Evolutionary conservation across 331 rosid genomes (phyloP), one percentile per base, ranked within the genome.

Genomic region (Telfairia occidentalis): DNA sequence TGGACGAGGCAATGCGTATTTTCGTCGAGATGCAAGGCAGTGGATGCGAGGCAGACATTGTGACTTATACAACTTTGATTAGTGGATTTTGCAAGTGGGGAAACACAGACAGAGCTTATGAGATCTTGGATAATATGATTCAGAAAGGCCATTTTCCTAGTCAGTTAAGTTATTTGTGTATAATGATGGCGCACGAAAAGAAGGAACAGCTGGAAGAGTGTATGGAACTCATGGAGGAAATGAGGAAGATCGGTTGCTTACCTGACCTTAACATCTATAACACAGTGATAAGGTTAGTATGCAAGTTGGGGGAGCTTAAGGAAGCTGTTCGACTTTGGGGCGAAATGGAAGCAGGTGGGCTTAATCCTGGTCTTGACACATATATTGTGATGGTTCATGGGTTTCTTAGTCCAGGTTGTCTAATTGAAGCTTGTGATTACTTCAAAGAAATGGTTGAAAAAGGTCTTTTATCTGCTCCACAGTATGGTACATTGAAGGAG

Each of bases 61-160:
- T 92, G 60, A 87, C 96, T 21, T 90, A 90, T 81, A 88, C 90
- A 57, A 85, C 92, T 49, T 77, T 90, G 83, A 84, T 92, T 13
- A 82, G 89, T 79, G 96, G 95, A 67, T 87, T 92, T 80, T 88
- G 96, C 79, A 90, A 83, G 79, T 88, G 90, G 92, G 96, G 97
- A 5, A 92, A 88, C 82, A 86, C 87, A 69, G 84, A 82, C 70
- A 85, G 71, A 82, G 90, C 86, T 54, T 88, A 90, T 77, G 91
- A 90, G 78, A 84, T 88, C 70, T 81, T 92, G 85, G 94, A 86
- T 81, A 77, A 77, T 80, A 92, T 92, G 96, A 80, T 87, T 66
- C 89, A 80, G 81, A 82, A 80, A 58, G 94, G 96, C 46, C 89
- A 77, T 79, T 28, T n/a, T 38, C 96, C 95, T 1, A 85, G 82